Evolutionary conservation across 208 protist genomes (phyloP).

Genomic region (Herpetomonas muscarum): DNA sequence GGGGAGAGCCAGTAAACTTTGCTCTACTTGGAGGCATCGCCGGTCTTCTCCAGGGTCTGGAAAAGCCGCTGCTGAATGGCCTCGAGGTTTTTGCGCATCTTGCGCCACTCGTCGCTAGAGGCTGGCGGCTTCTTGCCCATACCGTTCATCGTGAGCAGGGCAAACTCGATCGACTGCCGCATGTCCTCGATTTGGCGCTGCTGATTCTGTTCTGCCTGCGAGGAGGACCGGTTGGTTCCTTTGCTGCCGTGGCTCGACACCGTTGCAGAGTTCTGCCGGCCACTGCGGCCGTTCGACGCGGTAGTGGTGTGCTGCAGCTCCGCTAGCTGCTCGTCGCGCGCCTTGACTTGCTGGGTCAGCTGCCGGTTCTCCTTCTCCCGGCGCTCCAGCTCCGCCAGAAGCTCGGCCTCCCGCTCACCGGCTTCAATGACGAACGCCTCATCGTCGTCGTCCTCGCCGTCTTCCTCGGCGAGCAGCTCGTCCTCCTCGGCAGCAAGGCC

Average conservation of each 20-base stretch:
- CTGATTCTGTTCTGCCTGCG: no score
- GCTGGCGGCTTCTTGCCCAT: conserved; percentile 31
- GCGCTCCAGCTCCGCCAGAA: conserved; percentile 44
- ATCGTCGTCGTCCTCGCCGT: conserved; percentile 31
- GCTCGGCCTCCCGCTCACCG: conserved; percentile 30
- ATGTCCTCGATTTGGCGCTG: conserved; percentile 15
- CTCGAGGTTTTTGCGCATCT: conserved; percentile 39
- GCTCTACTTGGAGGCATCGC: background rate
- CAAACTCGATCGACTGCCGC: conserved; percentile 39
- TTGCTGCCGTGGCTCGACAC: background rate
- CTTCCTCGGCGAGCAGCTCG: conserved; percentile 27
- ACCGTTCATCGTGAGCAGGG: conserved; percentile 44
- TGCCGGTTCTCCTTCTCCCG: conserved; percentile 51
- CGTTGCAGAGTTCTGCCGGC: background rate
- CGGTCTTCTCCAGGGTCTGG: conserved; percentile 16
- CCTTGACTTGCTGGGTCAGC: conserved; percentile 39
- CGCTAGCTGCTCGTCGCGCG: no score
- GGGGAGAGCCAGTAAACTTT: no score
- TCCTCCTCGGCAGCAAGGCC: conserved; percentile 29
- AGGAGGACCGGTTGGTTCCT: background rate
- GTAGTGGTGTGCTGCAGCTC: no score
- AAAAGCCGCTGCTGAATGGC: conserved; percentile 44
- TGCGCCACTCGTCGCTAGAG: conserved; percentile 3
- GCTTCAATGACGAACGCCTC: conserved; percentile 9
- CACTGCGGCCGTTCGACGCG: background rate